Evolutionary conservation across 441 rosid species (phyloP), one percentile per base, ranked within the genome.

Genomic region (Arabidopsis hybrid): DNA sequence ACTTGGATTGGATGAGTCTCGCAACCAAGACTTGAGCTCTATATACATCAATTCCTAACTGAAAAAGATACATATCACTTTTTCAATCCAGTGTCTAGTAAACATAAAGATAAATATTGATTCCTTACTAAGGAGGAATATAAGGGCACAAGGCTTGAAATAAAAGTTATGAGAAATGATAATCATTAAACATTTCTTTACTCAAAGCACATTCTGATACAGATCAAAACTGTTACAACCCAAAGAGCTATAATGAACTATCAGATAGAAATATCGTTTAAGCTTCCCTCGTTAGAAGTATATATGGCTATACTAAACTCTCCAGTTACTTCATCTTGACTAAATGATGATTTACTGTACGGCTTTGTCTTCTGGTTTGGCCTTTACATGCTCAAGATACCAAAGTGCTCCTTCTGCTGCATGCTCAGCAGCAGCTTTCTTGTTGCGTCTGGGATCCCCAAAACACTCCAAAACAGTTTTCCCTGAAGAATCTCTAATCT

Each of bases 381-480:
- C n/a, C n/a, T n/a, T n/a, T n/a, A 12, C 39, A 53, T 75, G 80
- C 4, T 78, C 70, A 72, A 88, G 74, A 76, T 79, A 90, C 96
- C 96, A 90, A 16, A 88, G 61, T 2, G 89, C 90, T 42, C 82
- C 96, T 80, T 87, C 89, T 0, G 93, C 87, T 43, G 96, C 93
- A 75, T 83, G 82, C 69, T 87, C 90, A 34, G 89, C 91, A n/a
- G 93, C 90, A 35, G 65, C 49, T 77, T 84, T 90, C 82, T 88
- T 87, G 7, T 43, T 83, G 6, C 74, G 5, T 53, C 53, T 83
- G 46, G 89, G 85, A 8, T 60, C 79, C 13, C 91, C 76, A 67
- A 76, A 83, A 74, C 91, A 80, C 69, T 88, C 90, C 67, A 88
- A 46, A 32, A 72, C 18, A 3, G 75, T 79, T 10, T 40, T 73